Percentiles rank a stretch among this genome's conserved stretches.
Evolutionary conservation across 371 early-diverging fungal species (phyloP).

Genomic region (Mucor indicus): DNA sequence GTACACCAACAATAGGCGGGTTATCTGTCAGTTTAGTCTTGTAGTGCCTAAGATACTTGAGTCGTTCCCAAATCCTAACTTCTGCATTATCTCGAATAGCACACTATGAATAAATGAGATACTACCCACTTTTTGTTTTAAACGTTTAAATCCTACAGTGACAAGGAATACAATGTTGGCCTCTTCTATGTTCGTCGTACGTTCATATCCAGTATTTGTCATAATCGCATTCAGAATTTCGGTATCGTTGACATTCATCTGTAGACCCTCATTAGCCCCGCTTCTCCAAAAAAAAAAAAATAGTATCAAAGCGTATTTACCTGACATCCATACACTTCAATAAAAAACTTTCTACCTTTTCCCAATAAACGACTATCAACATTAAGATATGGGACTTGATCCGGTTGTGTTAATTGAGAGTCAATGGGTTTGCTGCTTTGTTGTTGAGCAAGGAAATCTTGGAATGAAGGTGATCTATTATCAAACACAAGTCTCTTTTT

Average conservation of each 20-base stretch:
- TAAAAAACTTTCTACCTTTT: conserved; percentile 53
- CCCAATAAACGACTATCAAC: conserved; percentile 38
- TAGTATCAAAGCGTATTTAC: conserved; percentile 15
- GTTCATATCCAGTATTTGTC: conserved; percentile 65
- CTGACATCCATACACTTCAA: conserved; percentile 83
- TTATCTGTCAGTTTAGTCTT: conserved; percentile 46
- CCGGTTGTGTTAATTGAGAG: conserved; percentile 21
- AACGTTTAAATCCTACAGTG: conserved; percentile 40
- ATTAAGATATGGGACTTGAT: conserved; percentile 56
- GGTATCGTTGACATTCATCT: conserved; percentile 80
- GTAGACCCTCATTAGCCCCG: background rate
- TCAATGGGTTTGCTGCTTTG: conserved; percentile 16
- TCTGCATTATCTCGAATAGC: conserved; percentile 82
- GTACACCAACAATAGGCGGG: conserved; percentile 73
- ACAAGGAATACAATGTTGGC: conserved; percentile 76
- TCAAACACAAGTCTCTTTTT: conserved; percentile 57
- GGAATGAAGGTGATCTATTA: conserved; percentile 64
- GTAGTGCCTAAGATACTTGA: conserved; percentile 57
- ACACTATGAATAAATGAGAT: conserved; percentile 36
- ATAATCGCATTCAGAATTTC: conserved; percentile 77
- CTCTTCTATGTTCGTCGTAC: conserved; percentile 51
- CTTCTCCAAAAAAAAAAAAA: background rate
- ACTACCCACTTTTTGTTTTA: background rate
- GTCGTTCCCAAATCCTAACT: conserved; percentile 70
- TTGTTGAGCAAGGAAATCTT: conserved; percentile 46